These are phyloP conservation scores for Podila minutissima DNA, from an alignment of 192 early-diverging fungal genomes.

Conservation along the genomic window DNA sequence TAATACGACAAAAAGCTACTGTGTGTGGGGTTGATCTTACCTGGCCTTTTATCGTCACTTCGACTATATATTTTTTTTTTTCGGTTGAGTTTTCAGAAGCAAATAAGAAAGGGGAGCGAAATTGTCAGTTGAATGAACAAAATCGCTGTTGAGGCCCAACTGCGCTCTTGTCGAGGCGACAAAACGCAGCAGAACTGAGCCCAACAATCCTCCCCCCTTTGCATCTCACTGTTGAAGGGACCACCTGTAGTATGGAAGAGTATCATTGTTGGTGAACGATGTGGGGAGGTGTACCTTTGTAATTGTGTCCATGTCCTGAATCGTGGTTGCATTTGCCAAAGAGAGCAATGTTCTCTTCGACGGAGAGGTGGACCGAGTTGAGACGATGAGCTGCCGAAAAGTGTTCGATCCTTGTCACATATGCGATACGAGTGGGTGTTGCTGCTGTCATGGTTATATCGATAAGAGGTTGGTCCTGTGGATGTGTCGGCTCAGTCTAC, in stretches of 20 bases:
- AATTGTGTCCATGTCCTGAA: conserved; percentile 93
- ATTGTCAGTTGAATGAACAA: too few relatives aligned
- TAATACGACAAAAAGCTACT: too few relatives aligned
- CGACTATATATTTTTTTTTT: conserved; percentile 54
- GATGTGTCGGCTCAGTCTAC: not conserved
- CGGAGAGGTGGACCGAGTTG: conserved; percentile 76
- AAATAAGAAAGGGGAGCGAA: too few relatives aligned
- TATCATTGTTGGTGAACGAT: not conserved
- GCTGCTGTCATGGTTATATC: conserved; percentile 22
- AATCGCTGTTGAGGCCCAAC: too few relatives aligned
- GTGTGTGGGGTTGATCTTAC: conserved; percentile 35
- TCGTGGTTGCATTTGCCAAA: conserved; percentile 92
- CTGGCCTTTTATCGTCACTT: conserved; percentile 76
- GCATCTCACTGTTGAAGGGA: too few relatives aligned
- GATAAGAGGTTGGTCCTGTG: not conserved
- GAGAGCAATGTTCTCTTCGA: conserved; percentile 74
- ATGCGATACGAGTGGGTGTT: conserved; percentile 60
- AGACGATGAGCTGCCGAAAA: conserved; percentile 94
- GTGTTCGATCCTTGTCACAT: conserved; percentile 78
- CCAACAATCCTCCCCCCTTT: too few relatives aligned
- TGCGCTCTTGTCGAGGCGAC: not conserved
- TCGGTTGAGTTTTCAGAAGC: too few relatives aligned
- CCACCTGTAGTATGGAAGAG: not conserved
- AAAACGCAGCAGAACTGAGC: not conserved
- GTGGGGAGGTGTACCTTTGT: conserved; percentile 62